These are phyloP conservation scores for Trichopus zeylanicus DNA, from an alignment of 116 monocot genomes.

Conservation along the genomic window DNA sequence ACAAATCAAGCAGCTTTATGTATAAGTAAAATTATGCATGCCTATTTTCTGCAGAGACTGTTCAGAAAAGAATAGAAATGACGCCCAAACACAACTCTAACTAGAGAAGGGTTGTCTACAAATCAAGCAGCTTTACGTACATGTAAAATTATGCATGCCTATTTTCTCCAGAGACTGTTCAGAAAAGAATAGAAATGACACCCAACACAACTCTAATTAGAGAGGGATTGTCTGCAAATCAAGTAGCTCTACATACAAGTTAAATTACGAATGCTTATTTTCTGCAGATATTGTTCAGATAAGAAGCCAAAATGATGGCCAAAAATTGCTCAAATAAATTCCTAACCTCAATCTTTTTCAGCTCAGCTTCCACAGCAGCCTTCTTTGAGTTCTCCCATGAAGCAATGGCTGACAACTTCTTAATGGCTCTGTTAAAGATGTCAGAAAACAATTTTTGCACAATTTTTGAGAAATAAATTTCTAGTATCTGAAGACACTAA, in stretches of 20 bases:
- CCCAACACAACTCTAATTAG: neutral
- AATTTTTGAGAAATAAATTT: neutral
- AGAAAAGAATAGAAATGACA: too few relatives aligned
- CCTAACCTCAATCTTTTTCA: conserved; percentile 39
- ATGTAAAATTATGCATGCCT: too few relatives aligned
- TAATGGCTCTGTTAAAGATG: conserved; percentile 28
- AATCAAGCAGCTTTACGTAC: too few relatives aligned
- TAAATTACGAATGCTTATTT: too few relatives aligned
- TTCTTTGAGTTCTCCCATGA: conserved; percentile 60
- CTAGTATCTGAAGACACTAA: neutral
- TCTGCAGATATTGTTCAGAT: neutral
- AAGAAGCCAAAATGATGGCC: neutral
- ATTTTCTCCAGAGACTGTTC: too few relatives aligned
- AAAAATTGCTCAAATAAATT: neutral
- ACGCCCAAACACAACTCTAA: neutral
- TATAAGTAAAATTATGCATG: too few relatives aligned
- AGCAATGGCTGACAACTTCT: conserved; percentile 31
- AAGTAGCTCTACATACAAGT: neutral
- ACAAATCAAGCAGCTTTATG: too few relatives aligned
- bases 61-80: too few relatives aligned
- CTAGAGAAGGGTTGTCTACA: too few relatives aligned
- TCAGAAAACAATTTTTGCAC: neutral
- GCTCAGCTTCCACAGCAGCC: conserved; percentile 35
- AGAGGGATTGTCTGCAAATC: too few relatives aligned
- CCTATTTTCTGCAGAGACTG: too few relatives aligned